Base-by-base conservation (phyloP, 495 filamentous ascomycete species). In the Hypoxylon trugodes region DNA sequence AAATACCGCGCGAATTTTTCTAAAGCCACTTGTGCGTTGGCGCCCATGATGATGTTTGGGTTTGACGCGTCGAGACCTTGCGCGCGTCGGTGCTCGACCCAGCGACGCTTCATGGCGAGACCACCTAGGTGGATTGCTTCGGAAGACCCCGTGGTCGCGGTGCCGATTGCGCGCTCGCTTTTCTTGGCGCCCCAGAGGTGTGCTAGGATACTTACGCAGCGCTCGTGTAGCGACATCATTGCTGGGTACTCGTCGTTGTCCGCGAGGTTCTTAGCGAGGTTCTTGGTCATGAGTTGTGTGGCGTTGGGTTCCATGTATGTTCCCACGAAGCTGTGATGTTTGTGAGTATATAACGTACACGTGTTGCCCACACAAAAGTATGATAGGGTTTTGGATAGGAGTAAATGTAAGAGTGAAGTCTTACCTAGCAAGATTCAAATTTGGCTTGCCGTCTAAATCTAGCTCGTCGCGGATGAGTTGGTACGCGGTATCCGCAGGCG, bases 191-290 rank as follows among this genome's bases (percentile, higher is more conserved):
- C 82, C 89, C 89, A 92, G 6, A 92, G 76, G 68, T 90, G 68
- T 6, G 88, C 83, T 28, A 92, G 77, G 67, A 92, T 92, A 52
- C 81, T 86, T 16, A 91, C 77, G 65, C 89, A 92, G 10, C 89
- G 82, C 9, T 88, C 78, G 69, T 90, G 88, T 64, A 92, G 88
- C 41, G 83, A 77, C 80, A 90, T 85, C 80, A 91, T 84, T 4
- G 87, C 87, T 6, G 89, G 89, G 66, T 92, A 92, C 66, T 91
- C 89, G 70, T 92, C 89, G 3, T 86, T 86, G 62, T 91, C 89
- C 30, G 83, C 78, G 47, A 84, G 66, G 61, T 91, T 91, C 74
- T 92, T 91, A 35, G 79, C 70, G 5, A 90, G 70, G 59, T 91
- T 92, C 53, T 90, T 88, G 12, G 81, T 66, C 78, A 91, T 87